Evolutionary conservation across 495 filamentous ascomycete species (phyloP), one percentile per base, ranked within the genome.

Genomic region (Cryomyces minteri): DNA sequence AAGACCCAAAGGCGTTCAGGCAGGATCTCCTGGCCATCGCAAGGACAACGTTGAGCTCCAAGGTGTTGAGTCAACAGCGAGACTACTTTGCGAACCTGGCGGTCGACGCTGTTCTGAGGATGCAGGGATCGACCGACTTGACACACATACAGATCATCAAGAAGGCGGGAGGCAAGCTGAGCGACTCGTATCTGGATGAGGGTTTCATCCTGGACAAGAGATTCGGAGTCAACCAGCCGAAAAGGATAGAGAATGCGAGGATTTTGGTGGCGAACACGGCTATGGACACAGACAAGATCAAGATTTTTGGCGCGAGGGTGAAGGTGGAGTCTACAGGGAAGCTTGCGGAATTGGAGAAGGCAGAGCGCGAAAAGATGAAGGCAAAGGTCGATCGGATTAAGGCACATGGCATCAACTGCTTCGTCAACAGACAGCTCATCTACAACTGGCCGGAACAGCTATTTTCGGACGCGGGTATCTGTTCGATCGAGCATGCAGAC

Each of bases 401-500:
- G 76, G 75, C 85, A 32, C 92, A 98, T 56, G 90, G 90, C 37
- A 94, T 98, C 68, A 98, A 98, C 73, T 96, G 92, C 70, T 98
- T 98, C 66, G 92, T 98, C 59, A 98, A 98, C 71, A 73, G 90
- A 49, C 90, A 98, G 59, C 74, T 98, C 40, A 98, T 98, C 66
- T 98, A 98, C 73, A 98, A 98, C 73, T 96, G 90, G 88, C 90
- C 90, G 32, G 90, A 98, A 62, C 92, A 96, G 65, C 80, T 98
- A 42, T 98, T 98, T 61, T 83, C 88, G 28, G 90, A 98, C 60
- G 88, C 87, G 7, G 92, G 90, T 43, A 96, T 98, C 64, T 78
- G 92, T 68, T 94, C 88, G 11, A 98, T 98, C 54, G 90, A 98
- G 69, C 90, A 98, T 60, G 90, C 90, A 49, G 90, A 98, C 62